These are phyloP conservation scores for Flueggea neowawraea DNA, from an alignment of 441 rosid species.

Conservation along the genomic window DNA sequence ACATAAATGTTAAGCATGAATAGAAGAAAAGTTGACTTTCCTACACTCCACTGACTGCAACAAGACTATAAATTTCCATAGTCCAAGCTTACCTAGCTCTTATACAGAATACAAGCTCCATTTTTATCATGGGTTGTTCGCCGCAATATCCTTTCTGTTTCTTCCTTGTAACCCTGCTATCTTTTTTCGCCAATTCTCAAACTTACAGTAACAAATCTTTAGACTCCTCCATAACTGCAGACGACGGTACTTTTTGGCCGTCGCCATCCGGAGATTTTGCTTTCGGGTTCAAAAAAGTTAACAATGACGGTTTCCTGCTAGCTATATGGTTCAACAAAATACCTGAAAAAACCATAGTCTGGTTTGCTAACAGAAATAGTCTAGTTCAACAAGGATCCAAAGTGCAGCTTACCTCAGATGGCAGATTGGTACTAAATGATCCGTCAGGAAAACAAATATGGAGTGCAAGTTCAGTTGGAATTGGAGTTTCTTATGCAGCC, in stretches of 20 bases:
- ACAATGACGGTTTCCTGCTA: slow-evolving; percentile 11
- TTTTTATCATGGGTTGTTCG: not conserved
- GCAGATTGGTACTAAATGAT: slow-evolving; percentile 19
- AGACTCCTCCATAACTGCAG: slow-evolving; percentile 21
- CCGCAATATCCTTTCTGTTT: slow-evolving; percentile 1
- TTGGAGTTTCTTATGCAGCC: slow-evolving; percentile 17
- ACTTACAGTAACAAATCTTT: slow-evolving; percentile 1
- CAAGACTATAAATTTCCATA: too few species aligned
- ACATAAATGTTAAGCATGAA: too few species aligned
- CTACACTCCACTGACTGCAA: too few species aligned
- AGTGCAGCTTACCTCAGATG: slow-evolving; percentile 17
- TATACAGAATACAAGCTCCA: too few species aligned
- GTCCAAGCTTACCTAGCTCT: too few species aligned
- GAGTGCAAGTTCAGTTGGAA: not conserved
- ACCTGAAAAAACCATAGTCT: slow-evolving; percentile 20
- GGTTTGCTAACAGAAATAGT: slow-evolving; percentile 24
- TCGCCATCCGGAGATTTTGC: slow-evolving; percentile 37
- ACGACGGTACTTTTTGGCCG: slow-evolving; percentile 10
- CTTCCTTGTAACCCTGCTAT: slow-evolving; percentile 1
- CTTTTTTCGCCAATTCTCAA: slow-evolving; percentile 13
- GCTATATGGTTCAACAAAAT: slow-evolving; percentile 10
- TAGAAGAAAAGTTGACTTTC: too few species aligned
- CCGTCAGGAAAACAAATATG: slow-evolving; percentile 22
- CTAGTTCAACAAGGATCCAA: slow-evolving; percentile 26
- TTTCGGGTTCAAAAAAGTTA: slow-evolving; percentile 22